Conservation (phyloP, 495 filamentous ascomycete species). For the Aspergillus heteromorphus region DNA sequence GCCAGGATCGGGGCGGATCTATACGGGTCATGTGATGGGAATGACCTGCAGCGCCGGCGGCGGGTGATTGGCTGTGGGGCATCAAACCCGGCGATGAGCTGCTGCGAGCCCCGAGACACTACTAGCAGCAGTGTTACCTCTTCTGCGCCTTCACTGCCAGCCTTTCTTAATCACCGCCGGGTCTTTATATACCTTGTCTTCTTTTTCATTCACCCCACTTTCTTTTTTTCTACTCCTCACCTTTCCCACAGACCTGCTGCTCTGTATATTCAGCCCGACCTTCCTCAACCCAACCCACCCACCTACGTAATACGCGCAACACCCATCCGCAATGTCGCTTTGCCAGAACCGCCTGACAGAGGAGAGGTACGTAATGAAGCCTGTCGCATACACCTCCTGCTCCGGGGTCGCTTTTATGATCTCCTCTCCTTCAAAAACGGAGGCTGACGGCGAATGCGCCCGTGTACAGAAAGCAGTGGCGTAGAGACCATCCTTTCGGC, state of each 20-base stretch:
- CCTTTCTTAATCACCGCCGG: background rate
- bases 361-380: slow-evolving; percentile 60
- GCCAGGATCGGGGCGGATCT: background rate
- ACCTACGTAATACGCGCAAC: background rate
- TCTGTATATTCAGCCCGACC: background rate
- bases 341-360: slow-evolving; percentile 86
- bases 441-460: slow-evolving; percentile 13
- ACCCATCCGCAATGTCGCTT: slow-evolving; percentile 60
- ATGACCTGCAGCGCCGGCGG: background rate
- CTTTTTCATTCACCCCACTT: background rate
- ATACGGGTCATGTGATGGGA: slow-evolving; percentile 4
- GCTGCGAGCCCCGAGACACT: background rate
- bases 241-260: background rate
- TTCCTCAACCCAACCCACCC: background rate
- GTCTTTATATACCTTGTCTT: background rate
- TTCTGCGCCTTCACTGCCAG: slow-evolving; percentile 1
- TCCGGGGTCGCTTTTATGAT: background rate
- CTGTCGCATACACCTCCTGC: background rate
- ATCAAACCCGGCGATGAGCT: slow-evolving; percentile 1
- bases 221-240: slow-evolving; percentile 1
- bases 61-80: slow-evolving; percentile 17
- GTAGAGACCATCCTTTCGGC: slow-evolving; percentile 93
- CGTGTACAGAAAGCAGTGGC: slow-evolving; percentile 80
- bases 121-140: slow-evolving; percentile 1
- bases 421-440: background rate